Evolutionary conservation across 169 alveolate genomes (phyloP), one percentile per base, ranked within the genome.

Genomic region (Plasmodium yoelii): DNA sequence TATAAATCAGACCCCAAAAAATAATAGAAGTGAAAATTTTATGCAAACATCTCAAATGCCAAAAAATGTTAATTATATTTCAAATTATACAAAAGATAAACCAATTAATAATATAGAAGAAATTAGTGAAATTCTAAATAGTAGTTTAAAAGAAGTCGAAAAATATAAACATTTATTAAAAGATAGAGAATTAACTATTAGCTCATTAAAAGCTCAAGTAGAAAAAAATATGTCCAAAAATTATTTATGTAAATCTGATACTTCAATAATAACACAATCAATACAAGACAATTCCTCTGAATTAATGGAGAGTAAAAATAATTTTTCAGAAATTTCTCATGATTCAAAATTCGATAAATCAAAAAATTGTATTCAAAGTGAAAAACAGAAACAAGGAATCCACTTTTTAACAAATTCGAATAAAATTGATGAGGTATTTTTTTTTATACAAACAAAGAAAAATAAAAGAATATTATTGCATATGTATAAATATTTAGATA

Each of bases 181-280:
- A 80, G 55, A 72, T 80, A 80, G 82, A 80, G 82, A 80, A n/a
- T 55, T 13, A 80, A 61, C 34, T 51, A 59, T 59, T 42, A 39
- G n/a, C n/a, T 34, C 82, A 65, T 59, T 80, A 80, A 80, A 46
- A 47, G 18, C 51, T 4, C 39, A 80, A 53, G 26, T 80, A 28
- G 72, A 57, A 64, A 80, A 64, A 51, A 64, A 61, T 19, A 22
- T 55, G 77, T 26, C 19, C 18, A 53, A 42, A 75, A 56, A 44
- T 61, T 49, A 39, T 49, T 63, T 56, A 42, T 28, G 46, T 22
- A 63, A 60, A 34, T 51, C 18, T 1, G 46, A n/a, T 26, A 74
- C 6, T 34, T 60, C 53, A 10, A 34, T 28, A 39, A 24, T 15
- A 39, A 74, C 47, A 24, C 42, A 34, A 34, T 57, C 73, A 44